Base-by-base conservation (phyloP, 2,329 filamentous ascomycete genomes). In the Sphaerulina vaccinii region DNA sequence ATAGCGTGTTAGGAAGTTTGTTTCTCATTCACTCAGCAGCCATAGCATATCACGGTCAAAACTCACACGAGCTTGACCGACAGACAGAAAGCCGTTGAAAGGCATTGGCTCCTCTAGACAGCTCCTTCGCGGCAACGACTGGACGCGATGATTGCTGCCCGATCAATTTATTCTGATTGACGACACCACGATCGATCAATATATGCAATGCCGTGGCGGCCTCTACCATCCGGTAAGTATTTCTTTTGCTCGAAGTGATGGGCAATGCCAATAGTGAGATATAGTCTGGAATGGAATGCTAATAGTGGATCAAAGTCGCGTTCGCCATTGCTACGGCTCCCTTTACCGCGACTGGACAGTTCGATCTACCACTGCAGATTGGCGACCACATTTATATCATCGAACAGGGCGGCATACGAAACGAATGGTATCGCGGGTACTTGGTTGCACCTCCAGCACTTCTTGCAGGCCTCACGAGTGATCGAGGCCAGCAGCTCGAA, bases 341-440 rank as follows among this genome's bases (percentile, higher is more conserved):
- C 32, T 99, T 99, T 75, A 81, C 87, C 64, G 88, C 93, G 55
- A 86, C 88, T 54, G 86, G 86, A 60, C 84, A 90, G 48, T 88
- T 90, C 70, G 93, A 99, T 73, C 84, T 99, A 16, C 93, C 95
- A 8, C 86, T 99, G 69, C 91, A 99, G 73, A 89, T 99, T 59
- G 93, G 93, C 70, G 93, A 99, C 80, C 93, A 99, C 74, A 79
- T 99, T 59, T 99, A 99, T 75, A 95, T 99, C 61, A 96, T 99
- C 68, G 92, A 97, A 73, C 90, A 97, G 73, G 95, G 92, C 33
- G 87, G 90, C 18, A 73, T 69, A 32, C 84, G 95, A 73, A 88
- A 87, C 65, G 83, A 89, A 69, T 99, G 93, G 95, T 87, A 92
- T 72, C 86, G 93, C 49, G 93, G 93, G 53, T 99, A 99, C 72